These are phyloP conservation scores for Phialophora tarda DNA, from an alignment of 2,329 filamentous ascomycete genomes.

Conservation along the genomic window DNA sequence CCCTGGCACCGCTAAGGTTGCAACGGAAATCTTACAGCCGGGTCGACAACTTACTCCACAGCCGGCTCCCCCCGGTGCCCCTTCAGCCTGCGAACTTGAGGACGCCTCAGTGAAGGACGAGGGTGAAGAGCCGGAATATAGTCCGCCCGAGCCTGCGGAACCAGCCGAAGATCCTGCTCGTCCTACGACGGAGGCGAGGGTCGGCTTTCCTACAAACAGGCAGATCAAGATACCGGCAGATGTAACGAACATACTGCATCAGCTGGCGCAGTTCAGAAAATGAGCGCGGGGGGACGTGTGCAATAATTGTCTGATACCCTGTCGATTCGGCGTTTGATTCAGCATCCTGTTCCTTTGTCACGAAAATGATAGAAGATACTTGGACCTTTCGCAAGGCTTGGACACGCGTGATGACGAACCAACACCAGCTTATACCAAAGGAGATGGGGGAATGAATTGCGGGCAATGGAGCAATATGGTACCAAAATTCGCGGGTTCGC, in stretches of 20 bases:
- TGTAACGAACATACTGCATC: constrained; percentile 22
- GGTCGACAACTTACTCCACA: constrained; percentile 18
- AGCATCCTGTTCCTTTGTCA: constrained; percentile 21
- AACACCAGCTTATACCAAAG: constrained; percentile 24
- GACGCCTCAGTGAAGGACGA: constrained; percentile 29
- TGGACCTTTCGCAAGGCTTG: constrained; percentile 34
- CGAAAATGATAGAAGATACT: constrained; percentile 27
- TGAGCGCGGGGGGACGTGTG: constrained; percentile 2
- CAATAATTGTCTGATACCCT: constrained; percentile 27
- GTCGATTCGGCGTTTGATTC: constrained; percentile 20
- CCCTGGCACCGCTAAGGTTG: constrained; percentile 8
- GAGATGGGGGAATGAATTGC: constrained; percentile 15
- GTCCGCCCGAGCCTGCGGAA: constrained; percentile 22
- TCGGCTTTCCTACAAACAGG: not conserved
- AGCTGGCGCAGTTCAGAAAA: constrained; percentile 24
- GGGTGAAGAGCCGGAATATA: constrained; percentile 31
- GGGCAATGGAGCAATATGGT: constrained; percentile 17
- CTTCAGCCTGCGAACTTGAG: constrained; percentile 13
- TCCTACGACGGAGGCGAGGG: not conserved
- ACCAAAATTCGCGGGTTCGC: constrained; percentile 11
- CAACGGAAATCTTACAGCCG: not conserved
- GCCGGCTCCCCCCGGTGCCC: constrained; percentile 8
- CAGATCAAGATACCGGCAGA: constrained; percentile 13
- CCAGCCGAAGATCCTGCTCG: not conserved
- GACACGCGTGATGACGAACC: constrained; percentile 30